A percentile compares a stretch with the other conserved stretches of the same genome.
These are phyloP conservation scores for Picea glauca DNA, from an alignment of 75 land plant genomes.

Conservation along the genomic window DNA sequence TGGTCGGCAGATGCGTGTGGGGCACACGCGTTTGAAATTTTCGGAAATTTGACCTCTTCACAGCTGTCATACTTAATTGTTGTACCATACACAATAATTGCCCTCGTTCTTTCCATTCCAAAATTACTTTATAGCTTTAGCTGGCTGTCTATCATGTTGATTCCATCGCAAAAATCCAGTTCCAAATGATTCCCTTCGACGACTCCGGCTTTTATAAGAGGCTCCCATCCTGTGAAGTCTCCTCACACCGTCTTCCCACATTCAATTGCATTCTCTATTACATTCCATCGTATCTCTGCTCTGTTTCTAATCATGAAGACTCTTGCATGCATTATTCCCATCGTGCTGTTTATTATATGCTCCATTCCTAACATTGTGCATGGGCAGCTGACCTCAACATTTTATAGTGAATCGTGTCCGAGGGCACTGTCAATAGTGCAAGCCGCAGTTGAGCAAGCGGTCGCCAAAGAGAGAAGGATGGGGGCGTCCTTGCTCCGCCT, in stretches of 20 bases:
- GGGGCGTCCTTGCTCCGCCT: constrained; percentile 37
- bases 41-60: too few species aligned
- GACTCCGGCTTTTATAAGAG: too few species aligned
- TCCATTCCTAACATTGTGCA: constrained; percentile 18
- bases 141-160: too few species aligned
- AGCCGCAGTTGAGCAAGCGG: constrained; percentile 18
- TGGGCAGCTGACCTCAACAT: constrained; percentile 7
- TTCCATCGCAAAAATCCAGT: too few species aligned
- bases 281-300: too few species aligned
- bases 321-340: constrained; percentile 26
- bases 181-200: too few species aligned
- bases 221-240: neutral
- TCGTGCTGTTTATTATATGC: constrained; percentile 1
- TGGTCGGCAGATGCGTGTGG: too few species aligned
- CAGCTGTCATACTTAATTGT: too few species aligned
- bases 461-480: constrained; percentile 28
- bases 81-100: too few species aligned
- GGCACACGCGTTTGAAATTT: too few species aligned
- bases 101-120: too few species aligned
- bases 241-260: constrained; percentile 38
- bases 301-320: constrained; percentile 31
- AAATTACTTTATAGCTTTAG: too few species aligned
- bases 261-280: constrained; percentile 25
- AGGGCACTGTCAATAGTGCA: constrained; percentile 18
- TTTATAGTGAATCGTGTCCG: constrained; percentile 18